Conservation (phyloP, 164 flowering plant species). For the Liriodendron chinense region DNA sequence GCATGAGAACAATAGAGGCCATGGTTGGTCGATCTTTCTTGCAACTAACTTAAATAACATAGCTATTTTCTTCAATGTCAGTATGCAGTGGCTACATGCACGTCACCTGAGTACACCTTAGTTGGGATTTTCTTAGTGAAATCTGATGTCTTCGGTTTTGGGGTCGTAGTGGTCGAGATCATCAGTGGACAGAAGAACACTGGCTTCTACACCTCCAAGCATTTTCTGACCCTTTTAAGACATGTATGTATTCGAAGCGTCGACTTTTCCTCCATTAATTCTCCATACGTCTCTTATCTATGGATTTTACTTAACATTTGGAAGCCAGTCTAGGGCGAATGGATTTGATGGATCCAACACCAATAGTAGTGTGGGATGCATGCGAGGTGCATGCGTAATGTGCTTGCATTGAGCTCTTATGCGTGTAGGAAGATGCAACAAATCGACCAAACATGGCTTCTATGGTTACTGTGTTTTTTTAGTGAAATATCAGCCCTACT, state of each 20-base stretch:
- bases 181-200: conserved; percentile 7
- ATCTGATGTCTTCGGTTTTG: conserved; percentile 12
- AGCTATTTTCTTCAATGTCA: not conserved
- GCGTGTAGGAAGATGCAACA: conserved; percentile 11
- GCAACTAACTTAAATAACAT: not conserved
- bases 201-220: not conserved
- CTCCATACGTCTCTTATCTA: no score
- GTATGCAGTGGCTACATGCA: conserved; percentile 13
- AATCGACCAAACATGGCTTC: no score
- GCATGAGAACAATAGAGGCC: conserved; percentile 30
- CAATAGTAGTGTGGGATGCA: not conserved
- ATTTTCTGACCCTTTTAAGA: no score
- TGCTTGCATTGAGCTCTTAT: conserved; percentile 8
- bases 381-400: not conserved
- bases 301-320: no score
- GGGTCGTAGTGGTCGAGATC: not conserved
- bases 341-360: conserved; percentile 5
- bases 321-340: not conserved
- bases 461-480: not conserved
- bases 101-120: conserved; percentile 10
- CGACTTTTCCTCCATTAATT: no score
- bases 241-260: no score
- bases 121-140: conserved; percentile 7
- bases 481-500: not conserved
- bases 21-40: conserved; percentile 23